Base-by-base conservation (phyloP, 2,329 filamentous ascomycete genomes). In the Fusarium napiforme region DNA sequence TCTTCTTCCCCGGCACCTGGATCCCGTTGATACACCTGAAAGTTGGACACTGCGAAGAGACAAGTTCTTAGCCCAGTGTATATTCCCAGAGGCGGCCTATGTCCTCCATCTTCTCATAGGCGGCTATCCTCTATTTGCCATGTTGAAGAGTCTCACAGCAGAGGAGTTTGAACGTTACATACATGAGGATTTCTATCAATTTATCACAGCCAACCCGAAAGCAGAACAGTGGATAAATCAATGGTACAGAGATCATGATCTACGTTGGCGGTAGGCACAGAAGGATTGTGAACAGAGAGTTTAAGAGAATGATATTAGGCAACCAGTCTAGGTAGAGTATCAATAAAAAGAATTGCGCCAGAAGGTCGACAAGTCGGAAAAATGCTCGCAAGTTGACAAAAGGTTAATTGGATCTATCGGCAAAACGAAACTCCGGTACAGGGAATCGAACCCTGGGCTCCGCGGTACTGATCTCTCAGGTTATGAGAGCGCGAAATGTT, bases 401-500 rank as follows among this genome's bases (percentile, higher is more conserved):
- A 12, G 37, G 19, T 5, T 21, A 21, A 21, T 12, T 39, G 11
- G 11, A 12, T 10, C 6, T 8, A 7, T 39, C 11, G 19, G 28
- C 55, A 58, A 58, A 58, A 58, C 10, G 4, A 11, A 30, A 46
- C 74, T 77, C 75, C 75, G 72, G 75, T 77, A 77, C 75, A 77
- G 75, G 75, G 75, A 76, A 76, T 76, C 75, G 74, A 77, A 77
- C 74, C 75, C 75, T 77, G 71, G 71, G 75, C 75, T 76, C 75
- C 73, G 73, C 72, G 75, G 73, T 65, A 50, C 59, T 52, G 14
- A 63, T 76, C 75, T 52, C 77, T 76, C 74, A 78, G 21, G 59
- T 76, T 67, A 65, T 79, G 78, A 79, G 67, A 79, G 78, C 78
- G 78, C 74, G 76, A 79, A 79, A 79, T 79, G 78, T 79, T 79